Conservation (phyloP, 192 early-diverging fungal species). For the Rhizoclosmatium sp. region DNA sequence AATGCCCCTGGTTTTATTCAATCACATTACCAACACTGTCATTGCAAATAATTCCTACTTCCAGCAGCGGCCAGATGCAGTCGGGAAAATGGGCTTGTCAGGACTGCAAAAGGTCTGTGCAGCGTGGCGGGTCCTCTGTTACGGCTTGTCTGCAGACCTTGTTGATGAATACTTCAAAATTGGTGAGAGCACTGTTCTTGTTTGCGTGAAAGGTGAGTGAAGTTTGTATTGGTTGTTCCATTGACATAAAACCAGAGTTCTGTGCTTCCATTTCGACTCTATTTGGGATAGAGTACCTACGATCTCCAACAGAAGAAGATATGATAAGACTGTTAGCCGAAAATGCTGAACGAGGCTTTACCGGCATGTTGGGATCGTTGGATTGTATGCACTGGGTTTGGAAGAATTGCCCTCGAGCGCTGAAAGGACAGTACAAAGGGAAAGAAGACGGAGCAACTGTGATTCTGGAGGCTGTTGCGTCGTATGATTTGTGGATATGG, state of each 20-base stretch:
- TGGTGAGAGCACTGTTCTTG: slow-evolving; percentile 41
- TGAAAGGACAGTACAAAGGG: slow-evolving; percentile 22
- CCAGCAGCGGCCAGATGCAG: background rate
- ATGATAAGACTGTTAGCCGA: background rate
- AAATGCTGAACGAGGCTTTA: background rate
- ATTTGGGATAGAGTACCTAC: background rate
- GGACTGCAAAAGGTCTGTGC: slow-evolving; percentile 27
- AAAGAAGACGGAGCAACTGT: slow-evolving; percentile 35
- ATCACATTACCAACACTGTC: background rate
- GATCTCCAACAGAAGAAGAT: background rate
- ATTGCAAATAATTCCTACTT: background rate
- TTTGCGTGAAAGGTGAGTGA: slow-evolving; percentile 39
- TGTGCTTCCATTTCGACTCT: background rate
- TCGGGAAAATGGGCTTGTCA: slow-evolving; percentile 6
- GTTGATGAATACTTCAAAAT: slow-evolving; percentile 26
- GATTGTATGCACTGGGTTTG: slow-evolving; percentile 1
- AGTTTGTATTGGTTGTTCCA: background rate
- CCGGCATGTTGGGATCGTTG: background rate
- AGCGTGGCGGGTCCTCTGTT: slow-evolving; percentile 19
- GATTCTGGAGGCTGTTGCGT: slow-evolving; percentile 36
- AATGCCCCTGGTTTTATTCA: slow-evolving; percentile 2
- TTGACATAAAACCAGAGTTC: background rate
- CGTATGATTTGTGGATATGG: slow-evolving; percentile 40
- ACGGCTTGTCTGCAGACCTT: slow-evolving; percentile 18
- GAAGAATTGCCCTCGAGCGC: slow-evolving; percentile 22